A percentile compares a stretch with the other conserved stretches of the same genome.
phyloP scores from a whole-genome alignment of 345 rosid species.

The Hevea brasiliensis region DNA sequence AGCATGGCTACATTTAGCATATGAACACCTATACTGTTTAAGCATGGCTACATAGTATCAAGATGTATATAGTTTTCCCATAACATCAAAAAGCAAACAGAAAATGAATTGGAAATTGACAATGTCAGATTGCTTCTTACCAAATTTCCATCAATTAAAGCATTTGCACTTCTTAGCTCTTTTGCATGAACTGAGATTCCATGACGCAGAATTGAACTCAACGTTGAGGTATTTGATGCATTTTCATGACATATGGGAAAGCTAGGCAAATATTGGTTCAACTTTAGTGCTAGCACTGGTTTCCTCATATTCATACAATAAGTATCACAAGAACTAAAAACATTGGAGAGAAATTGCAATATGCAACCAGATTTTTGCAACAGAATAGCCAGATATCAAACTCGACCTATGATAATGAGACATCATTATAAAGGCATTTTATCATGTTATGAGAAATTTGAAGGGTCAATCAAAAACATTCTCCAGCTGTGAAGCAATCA shows the following conservation, averaged over 20 bases:
- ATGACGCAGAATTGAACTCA: slow-evolving; percentile 56
- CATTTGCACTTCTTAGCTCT: slow-evolving; percentile 67
- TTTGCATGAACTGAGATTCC: slow-evolving; percentile 59
- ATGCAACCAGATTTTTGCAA: neutral
- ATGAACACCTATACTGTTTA: neutral
- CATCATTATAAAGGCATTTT: neutral
- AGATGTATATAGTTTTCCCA: neutral
- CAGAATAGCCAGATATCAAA: neutral
- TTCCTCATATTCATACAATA: slow-evolving; percentile 5
- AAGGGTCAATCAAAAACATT: neutral
- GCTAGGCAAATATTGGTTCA: slow-evolving; percentile 34
- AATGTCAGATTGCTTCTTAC: slow-evolving; percentile 39
- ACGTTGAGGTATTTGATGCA: slow-evolving; percentile 37
- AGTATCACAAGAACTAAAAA: neutral
- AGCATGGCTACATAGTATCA: neutral
- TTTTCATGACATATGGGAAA: slow-evolving; percentile 52
- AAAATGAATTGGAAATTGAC: neutral
- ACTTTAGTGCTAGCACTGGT: slow-evolving; percentile 10
- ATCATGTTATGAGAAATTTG: neutral
- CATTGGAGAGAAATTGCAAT: neutral
- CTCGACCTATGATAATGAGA: neutral
- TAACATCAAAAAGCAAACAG: neutral
- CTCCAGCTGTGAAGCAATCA: too few relatives aligned
- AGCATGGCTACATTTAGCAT: neutral
- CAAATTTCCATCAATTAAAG: slow-evolving; percentile 78